Base-by-base conservation (phyloP, 1,284 basidiomycete species). In the Leccinum griseonigrum region DNA sequence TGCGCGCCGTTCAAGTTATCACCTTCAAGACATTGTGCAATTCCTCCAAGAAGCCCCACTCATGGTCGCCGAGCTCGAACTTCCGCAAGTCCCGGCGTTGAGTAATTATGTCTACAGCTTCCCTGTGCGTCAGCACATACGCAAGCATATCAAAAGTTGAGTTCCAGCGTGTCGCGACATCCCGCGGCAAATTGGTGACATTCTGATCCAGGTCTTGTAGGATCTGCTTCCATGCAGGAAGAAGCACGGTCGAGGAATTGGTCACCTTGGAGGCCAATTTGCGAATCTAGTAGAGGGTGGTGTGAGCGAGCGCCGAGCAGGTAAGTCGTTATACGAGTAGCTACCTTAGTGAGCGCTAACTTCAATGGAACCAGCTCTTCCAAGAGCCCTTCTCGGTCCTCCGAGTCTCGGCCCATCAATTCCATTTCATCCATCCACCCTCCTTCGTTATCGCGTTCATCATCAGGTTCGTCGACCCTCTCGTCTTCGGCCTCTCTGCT, bases 41-140 rank as follows among this genome's bases (percentile, higher is more conserved):
- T n/a, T 61, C 40, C 22, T 32, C 28, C 1, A 61, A 1, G 3
- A 61, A 4, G 3, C 1, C n/a, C 60, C 56, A 57, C 31, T 57
- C 55, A 1, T 53, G 4, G 7, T 57, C 56, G 3, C 3, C 16
- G 2, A 75, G 38, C 56, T 68, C 64, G 36, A 59, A 69, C 9
- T 65, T 38, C 3, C 60, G 34, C 13, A 66, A 60, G 2, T 55
- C 56, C 9, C 56, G 9, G 1, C 11, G 1, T 4, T 55, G 46
- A 1, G 53, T 55, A 1, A 58, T 28, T 4, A 1, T 6, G 38
- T 58, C 52, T 1, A 61, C 9, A 0, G 29, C 46, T 10, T 56
- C n/a, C 8, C 59, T 31, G 52, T 76, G 71, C 10, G 70, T 56
- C 2, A 75, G 28, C 0, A 64, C 71, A 51, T 71, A 69, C 0